A percentile compares a stretch with the other conserved stretches of the same genome.
phyloP scores from a whole-genome alignment of 1,139 yeast species.

The Saccharomycopsis hybrid region DNA sequence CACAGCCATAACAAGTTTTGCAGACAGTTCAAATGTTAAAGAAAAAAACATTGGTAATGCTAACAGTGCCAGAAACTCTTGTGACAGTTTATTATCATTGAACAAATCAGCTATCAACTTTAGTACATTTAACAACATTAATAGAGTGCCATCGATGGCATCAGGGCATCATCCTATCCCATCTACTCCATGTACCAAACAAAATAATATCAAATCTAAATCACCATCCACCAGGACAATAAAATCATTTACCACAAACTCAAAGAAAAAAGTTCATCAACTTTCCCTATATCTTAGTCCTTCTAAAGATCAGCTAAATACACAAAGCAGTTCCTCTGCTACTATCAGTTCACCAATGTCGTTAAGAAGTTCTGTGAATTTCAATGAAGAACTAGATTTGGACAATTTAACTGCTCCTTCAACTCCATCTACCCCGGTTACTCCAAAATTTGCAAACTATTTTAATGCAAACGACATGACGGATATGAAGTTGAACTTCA shows the following conservation, averaged over 20 bases:
- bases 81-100: conserved; percentile 17
- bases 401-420: neutral
- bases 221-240: conserved; percentile 13
- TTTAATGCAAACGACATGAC: too few relatives aligned
- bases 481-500: too few relatives aligned
- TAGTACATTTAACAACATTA: neutral
- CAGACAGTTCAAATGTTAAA: neutral
- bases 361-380: conserved; percentile 9
- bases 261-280: conserved; percentile 13
- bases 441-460: neutral
- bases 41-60: neutral
- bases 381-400: conserved; percentile 3
- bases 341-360: conserved; percentile 16
- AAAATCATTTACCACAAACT: conserved; percentile 8
- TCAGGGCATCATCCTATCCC: too few relatives aligned
- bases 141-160: too few relatives aligned
- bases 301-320: conserved; percentile 1
- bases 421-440: conserved; percentile 9
- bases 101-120: conserved; percentile 19
- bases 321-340: neutral
- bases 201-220: conserved; percentile 1
- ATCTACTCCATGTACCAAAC: too few relatives aligned
- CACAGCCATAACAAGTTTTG: neutral
- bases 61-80: conserved; percentile 9
- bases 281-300: conserved; percentile 13